Evolutionary conservation across 139 green algal species (phyloP), one percentile per base, ranked within the genome.

Genomic region (Spirogloea muscicola): DNA sequence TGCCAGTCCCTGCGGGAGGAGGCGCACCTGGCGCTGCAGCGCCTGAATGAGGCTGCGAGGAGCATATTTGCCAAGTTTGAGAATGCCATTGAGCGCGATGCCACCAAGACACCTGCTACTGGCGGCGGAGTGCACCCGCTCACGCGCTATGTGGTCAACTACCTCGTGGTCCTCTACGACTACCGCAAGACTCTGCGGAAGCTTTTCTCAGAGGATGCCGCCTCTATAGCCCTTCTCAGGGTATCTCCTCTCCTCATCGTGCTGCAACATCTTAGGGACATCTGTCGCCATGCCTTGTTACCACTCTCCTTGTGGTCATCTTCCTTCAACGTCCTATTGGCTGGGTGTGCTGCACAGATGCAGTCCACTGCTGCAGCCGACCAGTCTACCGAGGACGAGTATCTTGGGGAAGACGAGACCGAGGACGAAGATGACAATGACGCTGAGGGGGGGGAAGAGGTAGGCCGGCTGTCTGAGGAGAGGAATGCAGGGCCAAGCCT

Each of bases 101-200:
- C 49, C 34, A 65, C 34, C 34, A 66, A 66, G 13, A 9, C 51
- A 1, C 36, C 36, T 4, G 9, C 33, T 27, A 21, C 38, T 21
- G 27, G 25, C 7, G 67, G 67, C 36, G 27, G 18, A 13, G 46
- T 68, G 25, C 67, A 76, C 67, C 31, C 31, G 4, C 58, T 76
- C 38, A 76, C 67, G 7, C 25, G 67, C 55, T 76, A 76, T 33
- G 67, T 76, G 1, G 67, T 76, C n/a, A 76, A 76, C 49, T 76
- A 76, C 40, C 49, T 76, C 7, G 33, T 43, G 41, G 18, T 76
- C 18, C 67, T 76, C 25, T 68, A 69, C 52, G 67, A 76, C 10
- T 76, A 76, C 58, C 7, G 67, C 7, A 42, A 36, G 16, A 76
- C 67, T 3, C n/a, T 76, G 13, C 36, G 27, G 2, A 39, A 74